Evolutionary conservation across 371 early-diverging fungal genomes (phyloP).

Genomic region (Capillidium rhysosporum): DNA sequence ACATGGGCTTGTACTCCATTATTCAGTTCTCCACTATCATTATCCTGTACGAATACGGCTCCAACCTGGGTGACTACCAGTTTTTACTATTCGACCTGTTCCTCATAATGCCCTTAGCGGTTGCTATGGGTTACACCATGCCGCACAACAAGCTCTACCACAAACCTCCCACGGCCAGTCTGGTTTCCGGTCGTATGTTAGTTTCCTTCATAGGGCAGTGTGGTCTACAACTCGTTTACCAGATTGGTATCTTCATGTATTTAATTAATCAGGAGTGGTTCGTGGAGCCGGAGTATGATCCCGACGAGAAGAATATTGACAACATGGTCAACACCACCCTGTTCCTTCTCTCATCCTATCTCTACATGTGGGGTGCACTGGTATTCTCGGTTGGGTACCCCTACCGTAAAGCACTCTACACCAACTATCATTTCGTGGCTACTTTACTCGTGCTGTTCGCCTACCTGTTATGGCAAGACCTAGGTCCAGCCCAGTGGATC

Average conservation of each 20-base stretch:
- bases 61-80: constrained; percentile 81
- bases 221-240: constrained; percentile 52
- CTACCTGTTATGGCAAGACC: neutral
- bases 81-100: constrained; percentile 81
- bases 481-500: neutral
- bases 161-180: constrained; percentile 78
- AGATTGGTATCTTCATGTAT: constrained; percentile 41
- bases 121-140: constrained; percentile 74
- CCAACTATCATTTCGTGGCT: constrained; percentile 30
- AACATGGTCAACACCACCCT: constrained; percentile 77
- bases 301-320: constrained; percentile 42
- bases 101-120: constrained; percentile 76
- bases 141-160: constrained; percentile 45
- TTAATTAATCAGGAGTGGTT: constrained; percentile 61
- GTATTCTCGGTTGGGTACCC: constrained; percentile 91
- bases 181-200: constrained; percentile 76
- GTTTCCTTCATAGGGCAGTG: constrained; percentile 80
- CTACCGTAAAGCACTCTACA: constrained; percentile 58
- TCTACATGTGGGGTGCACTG: constrained; percentile 74
- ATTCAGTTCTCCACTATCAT: constrained; percentile 80
- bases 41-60: constrained; percentile 63
- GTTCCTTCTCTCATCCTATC: constrained; percentile 74
- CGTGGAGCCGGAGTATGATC: constrained; percentile 25
- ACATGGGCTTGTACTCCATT: constrained; percentile 81
- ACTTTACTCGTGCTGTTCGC: neutral